These are phyloP conservation scores for Fusarium compactum DNA, from an alignment of 2,329 filamentous ascomycete species.

Conservation along the genomic window DNA sequence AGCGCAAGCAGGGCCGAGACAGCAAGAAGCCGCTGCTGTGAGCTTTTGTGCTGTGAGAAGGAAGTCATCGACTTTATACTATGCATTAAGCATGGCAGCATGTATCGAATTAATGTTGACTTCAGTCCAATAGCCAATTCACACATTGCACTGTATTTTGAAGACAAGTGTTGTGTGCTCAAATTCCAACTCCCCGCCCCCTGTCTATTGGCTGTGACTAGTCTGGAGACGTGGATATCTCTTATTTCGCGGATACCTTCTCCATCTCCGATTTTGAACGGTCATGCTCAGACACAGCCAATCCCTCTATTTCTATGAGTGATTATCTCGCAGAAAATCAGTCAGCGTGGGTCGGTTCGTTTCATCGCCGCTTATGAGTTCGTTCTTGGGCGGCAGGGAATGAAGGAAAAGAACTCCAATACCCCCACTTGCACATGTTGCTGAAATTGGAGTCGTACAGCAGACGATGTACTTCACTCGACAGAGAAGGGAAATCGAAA, in stretches of 20 bases:
- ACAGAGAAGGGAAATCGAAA: slow-evolving; percentile 17
- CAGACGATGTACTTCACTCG: slow-evolving; percentile 7
- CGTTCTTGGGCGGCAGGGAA: slow-evolving; percentile 16
- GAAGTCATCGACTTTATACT: background rate
- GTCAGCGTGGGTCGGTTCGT: slow-evolving; percentile 15
- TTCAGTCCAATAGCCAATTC: background rate
- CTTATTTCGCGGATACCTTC: slow-evolving; percentile 26
- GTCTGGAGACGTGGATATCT: slow-evolving; percentile 26
- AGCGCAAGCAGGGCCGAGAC: background rate
- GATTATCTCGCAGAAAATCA: slow-evolving; percentile 24
- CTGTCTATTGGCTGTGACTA: slow-evolving; percentile 25
- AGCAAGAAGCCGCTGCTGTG: background rate
- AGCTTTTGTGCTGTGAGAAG: background rate
- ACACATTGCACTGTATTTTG: background rate
- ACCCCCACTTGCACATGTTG: slow-evolving; percentile 26
- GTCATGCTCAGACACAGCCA: slow-evolving; percentile 3
- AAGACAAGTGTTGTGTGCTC: background rate
- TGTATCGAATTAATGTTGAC: background rate
- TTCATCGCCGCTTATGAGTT: slow-evolving; percentile 20
- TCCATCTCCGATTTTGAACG: slow-evolving; percentile 18
- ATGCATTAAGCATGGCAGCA: background rate
- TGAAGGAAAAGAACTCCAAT: slow-evolving; percentile 17
- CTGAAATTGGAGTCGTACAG: slow-evolving; percentile 9
- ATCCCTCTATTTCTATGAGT: slow-evolving; percentile 25
- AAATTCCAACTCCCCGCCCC: slow-evolving; percentile 39